A percentile compares a stretch with the other conserved stretches of the same genome.
phyloP scores from a whole-genome alignment of 495 filamentous ascomycete genomes.

The Penicillium verhagenii region DNA sequence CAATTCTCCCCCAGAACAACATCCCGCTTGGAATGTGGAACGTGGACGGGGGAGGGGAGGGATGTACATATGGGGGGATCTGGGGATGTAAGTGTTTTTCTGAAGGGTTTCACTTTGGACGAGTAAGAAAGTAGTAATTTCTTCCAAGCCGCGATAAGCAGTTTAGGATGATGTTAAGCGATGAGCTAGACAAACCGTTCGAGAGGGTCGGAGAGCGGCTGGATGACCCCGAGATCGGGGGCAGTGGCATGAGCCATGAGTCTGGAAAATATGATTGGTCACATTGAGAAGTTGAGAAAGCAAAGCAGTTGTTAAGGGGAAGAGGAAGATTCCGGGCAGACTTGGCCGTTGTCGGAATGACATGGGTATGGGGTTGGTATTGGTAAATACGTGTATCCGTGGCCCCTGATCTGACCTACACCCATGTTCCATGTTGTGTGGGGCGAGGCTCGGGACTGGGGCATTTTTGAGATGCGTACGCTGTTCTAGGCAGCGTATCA shows the following conservation, averaged over 20 bases:
- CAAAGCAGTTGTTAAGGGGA: background rate
- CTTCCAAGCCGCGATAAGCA: conserved; percentile 22
- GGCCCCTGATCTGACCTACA: conserved; percentile 5
- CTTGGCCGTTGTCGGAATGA: conserved; percentile 42
- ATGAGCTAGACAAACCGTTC: conserved; percentile 26
- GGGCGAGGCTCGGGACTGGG: background rate
- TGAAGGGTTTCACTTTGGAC: conserved; percentile 4
- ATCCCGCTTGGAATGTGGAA: background rate
- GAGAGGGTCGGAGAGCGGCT: conserved; percentile 18
- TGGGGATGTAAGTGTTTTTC: background rate
- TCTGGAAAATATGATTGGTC: background rate
- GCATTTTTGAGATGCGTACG: background rate
- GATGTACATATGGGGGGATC: background rate
- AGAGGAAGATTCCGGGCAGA: conserved; percentile 17
- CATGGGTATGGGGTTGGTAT: background rate
- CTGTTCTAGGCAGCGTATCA: background rate
- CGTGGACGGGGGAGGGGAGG: background rate
- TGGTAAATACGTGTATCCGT: conserved; percentile 3
- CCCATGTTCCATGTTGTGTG: no score
- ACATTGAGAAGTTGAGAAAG: background rate
- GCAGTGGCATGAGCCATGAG: background rate
- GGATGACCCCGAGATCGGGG: conserved; percentile 37
- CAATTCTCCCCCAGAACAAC: background rate
- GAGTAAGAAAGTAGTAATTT: conserved; percentile 13
- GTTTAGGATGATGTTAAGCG: conserved; percentile 27